Evolutionary conservation across 2,329 filamentous ascomycete species (phyloP), one percentile per base, ranked within the genome.

Genomic region (Penicillium glabrum): DNA sequence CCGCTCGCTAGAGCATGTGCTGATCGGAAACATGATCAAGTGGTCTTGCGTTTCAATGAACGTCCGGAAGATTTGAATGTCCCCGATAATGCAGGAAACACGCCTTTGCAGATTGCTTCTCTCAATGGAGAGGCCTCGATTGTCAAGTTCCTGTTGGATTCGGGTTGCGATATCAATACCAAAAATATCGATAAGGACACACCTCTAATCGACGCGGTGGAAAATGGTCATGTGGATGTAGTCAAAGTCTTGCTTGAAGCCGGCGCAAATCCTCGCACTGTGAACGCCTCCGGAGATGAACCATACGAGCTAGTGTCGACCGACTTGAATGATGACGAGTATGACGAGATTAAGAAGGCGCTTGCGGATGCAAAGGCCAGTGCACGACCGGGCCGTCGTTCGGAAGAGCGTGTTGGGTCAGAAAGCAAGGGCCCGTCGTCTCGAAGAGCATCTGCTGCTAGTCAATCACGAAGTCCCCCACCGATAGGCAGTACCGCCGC

Each of bases 61-160:
- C 85, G 92, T 21, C 92, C 91, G 0, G 90, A 96, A 60, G 92
- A 98, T 73, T 75, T 98, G 53, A 90, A 99, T 65, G 84, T 93
- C 8, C 92, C 90, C 24, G 95, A 99, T 70, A 96, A 96, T 71
- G 95, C 95, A 14, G 91, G 91, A n/a, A 98, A 98, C 68, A 96
- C 93, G 1, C 95, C 95, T 24, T 80, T 99, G 33, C 95, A 99
- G 73, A 95, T 96, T 63, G 93, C 95, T 33, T 87, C 93, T 31
- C 82, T 99, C 56, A 89, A 95, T 69, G 95, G 95, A 7, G 90
- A 88, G 72, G 87, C 88, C 31, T 86, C 95, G 53, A 93, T 98
- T 55, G 95, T 98, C 39, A 87, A 90, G 70, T 89, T 96, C 52
- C 79, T 99, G 39, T 86, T 99, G 60, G 85, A 90, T 9, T 88